Conservation (phyloP, 176 grass and related monocot species). For the Carex myosuroides region DNA sequence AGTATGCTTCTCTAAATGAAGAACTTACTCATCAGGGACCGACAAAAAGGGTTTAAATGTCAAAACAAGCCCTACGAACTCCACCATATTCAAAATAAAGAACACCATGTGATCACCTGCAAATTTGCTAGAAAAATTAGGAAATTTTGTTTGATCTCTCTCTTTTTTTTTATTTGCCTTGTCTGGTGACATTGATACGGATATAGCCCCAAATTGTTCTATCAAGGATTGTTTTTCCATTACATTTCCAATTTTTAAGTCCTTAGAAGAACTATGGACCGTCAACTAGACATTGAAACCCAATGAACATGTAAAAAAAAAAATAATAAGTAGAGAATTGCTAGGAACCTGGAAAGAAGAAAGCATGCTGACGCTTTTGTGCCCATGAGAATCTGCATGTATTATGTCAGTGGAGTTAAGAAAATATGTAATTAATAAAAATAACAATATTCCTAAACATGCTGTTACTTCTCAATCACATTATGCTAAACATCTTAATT, state of each 20-base stretch:
- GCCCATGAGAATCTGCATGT: conserved; percentile 75
- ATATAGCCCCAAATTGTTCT: background rate
- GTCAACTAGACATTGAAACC: background rate
- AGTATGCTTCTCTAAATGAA: background rate
- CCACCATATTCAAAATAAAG: conserved; percentile 45
- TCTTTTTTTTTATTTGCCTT: background rate
- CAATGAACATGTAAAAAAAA: too few species aligned
- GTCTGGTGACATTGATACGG: background rate
- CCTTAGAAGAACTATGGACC: background rate
- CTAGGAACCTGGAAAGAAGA: conserved; percentile 52
- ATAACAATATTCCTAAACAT: background rate
- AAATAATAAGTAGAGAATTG: background rate
- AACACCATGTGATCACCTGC: conserved; percentile 83
- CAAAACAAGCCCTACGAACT: conserved; percentile 40
- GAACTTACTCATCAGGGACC: conserved; percentile 1
- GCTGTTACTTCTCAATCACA: background rate
- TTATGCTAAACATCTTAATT: background rate
- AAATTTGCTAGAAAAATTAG: background rate
- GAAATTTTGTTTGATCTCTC: background rate
- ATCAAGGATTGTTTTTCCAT: conserved; percentile 4
- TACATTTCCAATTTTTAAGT: background rate
- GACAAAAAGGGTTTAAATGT: conserved; percentile 71
- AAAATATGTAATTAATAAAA: background rate
- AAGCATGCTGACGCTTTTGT: conserved; percentile 52
- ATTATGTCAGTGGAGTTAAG: background rate